A percentile compares a stretch with the other conserved stretches of the same genome.
These are phyloP conservation scores for Talaromyces albobiverticillius DNA, from an alignment of 2,329 filamentous ascomycete genomes.

Conservation along the genomic window DNA sequence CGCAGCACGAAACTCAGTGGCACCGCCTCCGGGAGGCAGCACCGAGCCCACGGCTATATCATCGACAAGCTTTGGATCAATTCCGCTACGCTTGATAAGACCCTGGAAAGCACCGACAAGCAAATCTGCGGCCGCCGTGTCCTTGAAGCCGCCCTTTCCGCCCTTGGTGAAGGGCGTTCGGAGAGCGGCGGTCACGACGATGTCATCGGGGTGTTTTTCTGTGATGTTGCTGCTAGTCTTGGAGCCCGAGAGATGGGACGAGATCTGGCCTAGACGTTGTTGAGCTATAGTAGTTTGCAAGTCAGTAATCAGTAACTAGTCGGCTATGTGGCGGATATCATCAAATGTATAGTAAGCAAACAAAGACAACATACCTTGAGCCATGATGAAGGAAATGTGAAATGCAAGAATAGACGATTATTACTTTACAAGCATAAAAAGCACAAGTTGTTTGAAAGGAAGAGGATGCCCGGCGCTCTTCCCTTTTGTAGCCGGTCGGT, in stretches of 20 bases:
- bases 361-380: conserved; percentile 34
- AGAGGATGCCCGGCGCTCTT: too few species aligned
- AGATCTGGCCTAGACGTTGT: conserved; percentile 59
- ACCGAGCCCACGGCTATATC: conserved; percentile 92
- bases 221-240: conserved; percentile 22
- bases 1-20: conserved; percentile 94
- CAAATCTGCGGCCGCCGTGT: conserved; percentile 82
- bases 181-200: conserved; percentile 89
- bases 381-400: conserved; percentile 32
- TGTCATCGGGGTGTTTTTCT: conserved; percentile 59
- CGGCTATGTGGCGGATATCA: not conserved
- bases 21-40: conserved; percentile 86
- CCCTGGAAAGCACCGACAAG: conserved; percentile 79
- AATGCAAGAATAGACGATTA: conserved; percentile 7
- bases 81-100: conserved; percentile 78
- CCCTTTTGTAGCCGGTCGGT: conserved; percentile 17
- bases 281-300: conserved; percentile 42
- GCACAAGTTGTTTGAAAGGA: not conserved
- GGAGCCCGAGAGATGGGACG: conserved; percentile 50
- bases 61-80: conserved; percentile 84
- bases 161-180: conserved; percentile 91
- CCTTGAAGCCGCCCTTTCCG: conserved; percentile 92
- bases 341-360: not conserved
- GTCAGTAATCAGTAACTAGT: too few species aligned
- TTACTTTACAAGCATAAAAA: not conserved